Percentiles rank a stretch among this genome's conserved stretches.
phyloP scores from a whole-genome alignment of 768 basidiomycete genomes.

The Dentipellis sp. region DNA sequence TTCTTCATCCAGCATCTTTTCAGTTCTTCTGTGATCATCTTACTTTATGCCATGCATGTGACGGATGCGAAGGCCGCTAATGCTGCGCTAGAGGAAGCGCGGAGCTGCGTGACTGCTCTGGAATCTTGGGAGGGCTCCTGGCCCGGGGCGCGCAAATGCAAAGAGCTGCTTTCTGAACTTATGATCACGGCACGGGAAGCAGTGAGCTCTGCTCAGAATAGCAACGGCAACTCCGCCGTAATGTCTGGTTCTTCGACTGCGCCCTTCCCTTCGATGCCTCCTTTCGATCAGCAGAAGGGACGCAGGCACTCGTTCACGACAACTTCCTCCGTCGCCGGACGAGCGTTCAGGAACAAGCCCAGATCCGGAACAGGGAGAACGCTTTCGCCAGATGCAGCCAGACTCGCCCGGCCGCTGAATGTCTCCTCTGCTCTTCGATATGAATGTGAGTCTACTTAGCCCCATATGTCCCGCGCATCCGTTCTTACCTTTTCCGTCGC shows the following conservation, averaged over 20 bases:
- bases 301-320: constrained; percentile 14
- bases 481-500: constrained; percentile 1
- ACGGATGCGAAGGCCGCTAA: constrained; percentile 53
- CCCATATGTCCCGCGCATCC: neutral
- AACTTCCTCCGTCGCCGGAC: constrained; percentile 2
- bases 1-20: constrained; percentile 88
- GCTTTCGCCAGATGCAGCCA: constrained; percentile 23
- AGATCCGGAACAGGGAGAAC: constrained; percentile 18
- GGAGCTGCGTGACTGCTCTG: constrained; percentile 57
- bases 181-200: constrained; percentile 63
- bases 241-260: constrained; percentile 7
- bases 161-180: constrained; percentile 65
- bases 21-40: constrained; percentile 79
- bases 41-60: constrained; percentile 82
- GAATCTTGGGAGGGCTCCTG: constrained; percentile 80
- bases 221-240: constrained; percentile 12
- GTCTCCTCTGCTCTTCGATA: constrained; percentile 19
- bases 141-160: constrained; percentile 86
- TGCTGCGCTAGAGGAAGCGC: constrained; percentile 77
- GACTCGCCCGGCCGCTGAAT: constrained; percentile 19
- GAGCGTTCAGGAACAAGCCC: constrained; percentile 15
- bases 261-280: neutral
- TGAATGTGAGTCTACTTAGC: constrained; percentile 20
- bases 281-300: constrained; percentile 5
- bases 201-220: constrained; percentile 28